Conservation (phyloP, 192 early-diverging fungal species). For the Podila minutissima region DNA sequence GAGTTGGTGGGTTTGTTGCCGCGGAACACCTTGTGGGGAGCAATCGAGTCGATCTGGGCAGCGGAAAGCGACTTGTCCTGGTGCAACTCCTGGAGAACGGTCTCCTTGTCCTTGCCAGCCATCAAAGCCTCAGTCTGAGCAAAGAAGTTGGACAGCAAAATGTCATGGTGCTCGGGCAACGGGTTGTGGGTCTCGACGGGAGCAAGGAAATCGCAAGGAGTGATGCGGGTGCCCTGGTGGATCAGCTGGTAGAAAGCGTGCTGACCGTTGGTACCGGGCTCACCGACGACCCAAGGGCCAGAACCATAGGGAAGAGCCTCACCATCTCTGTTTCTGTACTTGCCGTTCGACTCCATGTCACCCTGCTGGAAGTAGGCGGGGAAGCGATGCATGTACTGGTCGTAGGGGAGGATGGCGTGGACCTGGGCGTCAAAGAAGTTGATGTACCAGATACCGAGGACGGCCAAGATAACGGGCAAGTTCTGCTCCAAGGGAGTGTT, state of each 20-base stretch:
- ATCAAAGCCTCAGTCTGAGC: constrained; percentile 99
- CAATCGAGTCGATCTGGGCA: constrained; percentile 70
- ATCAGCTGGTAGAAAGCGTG: constrained; percentile 99
- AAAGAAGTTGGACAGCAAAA: constrained; percentile 99
- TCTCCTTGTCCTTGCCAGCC: constrained; percentile 86
- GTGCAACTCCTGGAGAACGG: constrained; percentile 84
- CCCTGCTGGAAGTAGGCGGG: constrained; percentile 99
- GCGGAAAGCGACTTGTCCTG: constrained; percentile 63
- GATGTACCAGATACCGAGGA: constrained; percentile 98
- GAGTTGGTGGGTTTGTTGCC: constrained; percentile 99
- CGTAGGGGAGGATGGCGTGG: constrained; percentile 95
- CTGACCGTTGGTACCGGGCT: constrained; percentile 99
- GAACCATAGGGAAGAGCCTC: constrained; percentile 84
- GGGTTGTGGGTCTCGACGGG: constrained; percentile 95
- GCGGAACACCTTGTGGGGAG: constrained; percentile 96
- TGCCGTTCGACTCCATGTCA: constrained; percentile 99
- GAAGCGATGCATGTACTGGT: constrained; percentile 99
- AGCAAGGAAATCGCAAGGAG: constrained; percentile 96
- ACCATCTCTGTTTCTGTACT: constrained; percentile 89
- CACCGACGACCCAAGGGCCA: constrained; percentile 99
- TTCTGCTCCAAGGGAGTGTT: constrained; percentile 93
- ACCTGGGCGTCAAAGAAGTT: constrained; percentile 97
- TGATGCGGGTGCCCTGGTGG: constrained; percentile 98
- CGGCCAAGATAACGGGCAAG: constrained; percentile 88
- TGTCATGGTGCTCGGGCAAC: constrained; percentile 90